Base-by-base conservation (phyloP, 1,284 basidiomycete genomes). In the Ceratobasidium sp. region DNA sequence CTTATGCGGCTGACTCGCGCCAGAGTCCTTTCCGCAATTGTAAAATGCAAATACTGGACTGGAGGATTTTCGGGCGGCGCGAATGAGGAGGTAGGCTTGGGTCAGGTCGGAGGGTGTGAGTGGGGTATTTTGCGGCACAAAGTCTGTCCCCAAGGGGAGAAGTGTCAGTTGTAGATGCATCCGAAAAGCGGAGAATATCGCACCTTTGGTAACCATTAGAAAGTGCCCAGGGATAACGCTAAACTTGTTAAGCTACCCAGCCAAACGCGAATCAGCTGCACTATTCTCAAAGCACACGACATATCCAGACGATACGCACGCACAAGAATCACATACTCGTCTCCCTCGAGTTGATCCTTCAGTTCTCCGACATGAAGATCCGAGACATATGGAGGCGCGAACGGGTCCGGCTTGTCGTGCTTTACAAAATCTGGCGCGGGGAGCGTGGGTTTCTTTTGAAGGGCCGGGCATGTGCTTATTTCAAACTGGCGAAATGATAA, bases 1-100 rank as follows among this genome's bases (percentile, higher is more conserved):
- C 77, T 96, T 93, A 81, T 95, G 94, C 1, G 86, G 83, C 81
- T 96, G 94, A 79, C 92, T 94, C 8, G 94, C 93, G 41, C 94
- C 94, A 73, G 92, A 94, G 57, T 87, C 84, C 58, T 87, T 84
- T 3, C 93, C 93, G 76, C 92, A 93, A 75, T 96, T 96, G 80
- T 94, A 96, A 81, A 96, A 96, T 0, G 91, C 92, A 72, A 96
- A 87, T 72, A 90, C 83, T 41, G 82, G 84, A 60, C 82, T 84
- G 9, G 86, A 86, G 2, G 83, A 82, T 77, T 87, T 87, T 45
- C 85, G 85, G 16, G 89, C 92, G 2, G 92, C 90, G 5, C 85
- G 80, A 1, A 97, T 82, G 45, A 96, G 81, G 10, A 83, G 79
- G 80, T 94, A 94, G 1, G 88, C 84, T 74, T 90, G 87, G 1